Percentiles rank a stretch among this genome's conserved stretches.
Evolutionary conservation across 768 basidiomycete genomes (phyloP).

Genomic region (Hortiboletus campestris): DNA sequence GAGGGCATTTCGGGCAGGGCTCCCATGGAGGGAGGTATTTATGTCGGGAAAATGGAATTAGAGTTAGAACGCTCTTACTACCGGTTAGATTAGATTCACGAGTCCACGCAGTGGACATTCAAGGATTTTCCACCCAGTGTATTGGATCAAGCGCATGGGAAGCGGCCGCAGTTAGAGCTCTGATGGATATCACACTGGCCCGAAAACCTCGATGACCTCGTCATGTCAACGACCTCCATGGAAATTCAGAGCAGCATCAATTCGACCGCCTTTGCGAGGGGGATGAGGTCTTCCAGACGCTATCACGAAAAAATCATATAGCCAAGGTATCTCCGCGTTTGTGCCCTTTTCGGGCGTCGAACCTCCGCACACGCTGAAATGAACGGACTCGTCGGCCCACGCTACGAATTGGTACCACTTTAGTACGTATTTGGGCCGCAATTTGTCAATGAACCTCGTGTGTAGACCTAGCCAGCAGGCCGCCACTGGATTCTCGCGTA

Average conservation of each 20-base stretch:
- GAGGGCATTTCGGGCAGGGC: constrained; percentile 27
- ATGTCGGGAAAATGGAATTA: constrained; percentile 32
- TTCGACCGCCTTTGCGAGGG: constrained; percentile 8
- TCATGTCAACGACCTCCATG: constrained; percentile 22
- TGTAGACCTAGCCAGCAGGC: constrained; percentile 26
- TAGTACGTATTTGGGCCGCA: constrained; percentile 19
- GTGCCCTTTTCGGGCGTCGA: constrained; percentile 25
- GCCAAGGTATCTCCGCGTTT: constrained; percentile 30
- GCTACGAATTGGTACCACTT: constrained; percentile 15
- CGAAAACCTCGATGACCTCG: constrained; percentile 1
- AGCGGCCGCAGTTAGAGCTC: neutral
- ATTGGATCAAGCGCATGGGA: constrained; percentile 4
- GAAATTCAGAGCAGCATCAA: constrained; percentile 9
- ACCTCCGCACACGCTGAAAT: constrained; percentile 27
- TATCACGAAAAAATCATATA: constrained; percentile 13
- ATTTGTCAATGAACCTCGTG: constrained; percentile 12
- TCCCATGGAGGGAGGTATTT: constrained; percentile 30
- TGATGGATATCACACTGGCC: neutral
- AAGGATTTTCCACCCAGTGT: constrained; percentile 8
- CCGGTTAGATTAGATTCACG: constrained; percentile 30
- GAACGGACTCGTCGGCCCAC: constrained; percentile 26
- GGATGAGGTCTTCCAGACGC: constrained; percentile 19
- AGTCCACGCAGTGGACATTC: constrained; percentile 17
- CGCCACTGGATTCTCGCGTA: constrained; percentile 24
- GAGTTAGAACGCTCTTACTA: constrained; percentile 26